Conservation (phyloP, 352 stramenopile species). For the Pythium inflatum region DNA sequence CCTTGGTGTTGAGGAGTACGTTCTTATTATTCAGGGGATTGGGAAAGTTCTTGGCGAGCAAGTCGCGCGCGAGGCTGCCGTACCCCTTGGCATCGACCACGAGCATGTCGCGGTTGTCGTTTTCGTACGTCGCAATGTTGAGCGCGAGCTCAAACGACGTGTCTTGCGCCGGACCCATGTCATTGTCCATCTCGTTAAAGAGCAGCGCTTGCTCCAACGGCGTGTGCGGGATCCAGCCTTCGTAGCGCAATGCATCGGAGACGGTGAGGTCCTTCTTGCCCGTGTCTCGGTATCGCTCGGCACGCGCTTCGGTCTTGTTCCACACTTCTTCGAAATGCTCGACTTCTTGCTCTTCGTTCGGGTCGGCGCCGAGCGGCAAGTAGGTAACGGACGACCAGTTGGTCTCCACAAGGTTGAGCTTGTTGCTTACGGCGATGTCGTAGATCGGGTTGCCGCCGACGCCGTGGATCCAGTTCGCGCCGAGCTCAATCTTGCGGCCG, state of each 20-base stretch:
- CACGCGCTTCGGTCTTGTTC: neutral
- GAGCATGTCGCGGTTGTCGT: constrained; percentile 1
- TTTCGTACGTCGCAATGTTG: neutral
- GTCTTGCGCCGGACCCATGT: neutral
- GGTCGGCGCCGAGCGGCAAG: neutral
- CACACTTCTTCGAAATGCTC: neutral
- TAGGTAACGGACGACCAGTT: neutral
- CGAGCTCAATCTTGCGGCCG: neutral
- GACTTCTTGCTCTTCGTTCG: neutral
- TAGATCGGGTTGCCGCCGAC: neutral
- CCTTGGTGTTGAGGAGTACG: constrained; percentile 2
- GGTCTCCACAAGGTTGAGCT: constrained; percentile 8
- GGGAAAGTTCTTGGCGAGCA: constrained; percentile 11
- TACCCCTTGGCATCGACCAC: constrained; percentile 2
- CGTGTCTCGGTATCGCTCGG: neutral
- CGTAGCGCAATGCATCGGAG: neutral
- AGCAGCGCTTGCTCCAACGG: constrained; percentile 4
- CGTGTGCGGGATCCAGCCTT: constrained; percentile 2
- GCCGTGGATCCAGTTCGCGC: constrained; percentile 6
- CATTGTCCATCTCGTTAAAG: constrained; percentile 6
- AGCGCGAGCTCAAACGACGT: constrained; percentile 6
- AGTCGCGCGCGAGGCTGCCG: neutral
- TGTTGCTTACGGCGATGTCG: neutral
- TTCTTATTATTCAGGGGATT: neutral
- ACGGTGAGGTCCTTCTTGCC: constrained; percentile 10